Base-by-base conservation (phyloP, 805 yeast species). In the Candida ovalis region DNA sequence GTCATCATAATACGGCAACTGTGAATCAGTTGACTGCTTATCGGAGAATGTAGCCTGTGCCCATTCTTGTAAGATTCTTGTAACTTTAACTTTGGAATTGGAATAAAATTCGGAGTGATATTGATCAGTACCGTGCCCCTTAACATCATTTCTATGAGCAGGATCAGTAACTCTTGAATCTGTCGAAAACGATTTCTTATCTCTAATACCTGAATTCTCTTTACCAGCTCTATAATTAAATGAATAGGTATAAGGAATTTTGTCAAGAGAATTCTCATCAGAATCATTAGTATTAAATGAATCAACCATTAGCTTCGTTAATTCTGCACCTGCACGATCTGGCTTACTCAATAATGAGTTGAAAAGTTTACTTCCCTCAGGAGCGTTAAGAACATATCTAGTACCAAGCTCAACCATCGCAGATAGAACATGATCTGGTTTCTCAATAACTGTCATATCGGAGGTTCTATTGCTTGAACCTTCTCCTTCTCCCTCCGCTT, bases 161-260 rank as follows among this genome's bases (percentile, higher is more conserved):
- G 69, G 69, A 32, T 82, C 81, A 42, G 82, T 82, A 32, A 91
- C 82, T 62, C 98, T 78, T 0, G 91, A 77, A 64, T 92, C 98
- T 0, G 83, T 75, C 8, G 96, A 88, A 45, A 82, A 80, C 47
- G 82, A 80, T 69, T 92, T 92, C 60, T 79, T 81, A 50, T 90
- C 97, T 48, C 96, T 72, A 19, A 92, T 77, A 45, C 98, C 98
- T 36, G 72, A 68, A 61, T 92, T 92, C 25, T 88, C 96, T 47
- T 77, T 85, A 25, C 97, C 96, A 0, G 96, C 95, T 59, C 95
- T 75, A 60, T 88, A 82, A 64, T 91, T 92, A 69, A 91, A 92
- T 0, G 96, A 83, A 51, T 74, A 59, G 2, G 61, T 53, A 50
- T 51, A 60, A 17, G 63, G 61, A 33, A 60, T 59, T 10, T 50